A percentile compares a stretch with the other conserved stretches of the same genome.
phyloP scores from a whole-genome alignment of 139 green algal species.

The Gonium pectorale region DNA sequence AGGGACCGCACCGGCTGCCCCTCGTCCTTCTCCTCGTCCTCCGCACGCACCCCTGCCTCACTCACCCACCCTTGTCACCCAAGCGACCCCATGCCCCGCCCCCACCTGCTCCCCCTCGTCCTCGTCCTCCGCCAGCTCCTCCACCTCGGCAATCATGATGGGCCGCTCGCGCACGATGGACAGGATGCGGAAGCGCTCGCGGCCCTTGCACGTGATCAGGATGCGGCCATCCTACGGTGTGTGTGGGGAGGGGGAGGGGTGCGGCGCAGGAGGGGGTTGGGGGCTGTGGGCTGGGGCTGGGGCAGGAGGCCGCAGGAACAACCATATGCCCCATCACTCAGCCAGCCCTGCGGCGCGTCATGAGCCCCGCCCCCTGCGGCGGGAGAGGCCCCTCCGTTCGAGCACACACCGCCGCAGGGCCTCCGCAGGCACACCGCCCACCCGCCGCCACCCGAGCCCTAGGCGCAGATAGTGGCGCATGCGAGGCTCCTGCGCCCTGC shows the following conservation, averaged over 20 bases:
- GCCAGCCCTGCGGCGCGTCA: no score
- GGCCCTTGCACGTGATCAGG: conserved; percentile 56
- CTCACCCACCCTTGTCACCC: background rate
- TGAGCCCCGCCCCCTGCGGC: no score
- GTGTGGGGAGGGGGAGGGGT: background rate
- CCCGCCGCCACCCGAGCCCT: no score
- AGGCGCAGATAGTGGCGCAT: no score
- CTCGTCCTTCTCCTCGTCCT: background rate
- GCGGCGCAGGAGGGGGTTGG: background rate
- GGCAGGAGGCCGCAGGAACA: no score
- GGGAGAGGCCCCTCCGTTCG: no score
- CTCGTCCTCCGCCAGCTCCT: conserved; percentile 65
- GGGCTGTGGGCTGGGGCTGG: background rate
- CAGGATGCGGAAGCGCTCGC: conserved; percentile 61
- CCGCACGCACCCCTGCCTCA: background rate
- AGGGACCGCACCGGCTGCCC: no score
- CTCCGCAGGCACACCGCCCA: no score
- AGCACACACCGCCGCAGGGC: no score
- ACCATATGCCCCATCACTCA: no score
- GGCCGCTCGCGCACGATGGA: conserved; percentile 56
- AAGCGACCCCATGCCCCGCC: no score
- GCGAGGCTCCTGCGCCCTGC: no score
- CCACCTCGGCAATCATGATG: conserved; percentile 65
- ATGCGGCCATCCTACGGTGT: conserved; percentile 67
- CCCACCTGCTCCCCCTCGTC: conserved; percentile 48